Percentiles rank a stretch among this genome's conserved stretches.
These are phyloP conservation scores for Rugonectria rugulosa DNA, from an alignment of 2,329 filamentous ascomycete species.

Conservation along the genomic window DNA sequence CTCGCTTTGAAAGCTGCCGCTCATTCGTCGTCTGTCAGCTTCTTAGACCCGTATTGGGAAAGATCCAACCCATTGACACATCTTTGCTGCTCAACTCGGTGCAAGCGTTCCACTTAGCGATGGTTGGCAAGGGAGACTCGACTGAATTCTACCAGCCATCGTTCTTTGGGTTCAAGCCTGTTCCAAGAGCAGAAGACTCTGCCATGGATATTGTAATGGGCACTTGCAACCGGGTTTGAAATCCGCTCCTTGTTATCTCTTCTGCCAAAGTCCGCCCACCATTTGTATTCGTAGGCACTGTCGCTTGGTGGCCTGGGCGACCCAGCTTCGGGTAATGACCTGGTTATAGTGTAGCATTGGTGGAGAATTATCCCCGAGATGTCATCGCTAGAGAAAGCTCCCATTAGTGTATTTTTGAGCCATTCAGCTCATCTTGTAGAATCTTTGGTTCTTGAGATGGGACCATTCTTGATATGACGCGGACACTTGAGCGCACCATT, in stretches of 20 bases:
- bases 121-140: background rate
- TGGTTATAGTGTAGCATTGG: slow-evolving; percentile 1
- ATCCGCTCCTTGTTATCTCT: slow-evolving; percentile 31
- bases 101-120: slow-evolving; percentile 3
- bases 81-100: background rate
- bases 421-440: too few relatives aligned
- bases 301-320: slow-evolving; percentile 28
- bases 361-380: slow-evolving; percentile 4
- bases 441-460: too few relatives aligned
- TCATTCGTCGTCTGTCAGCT: background rate
- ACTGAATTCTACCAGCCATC: slow-evolving; percentile 32
- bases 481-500: too few relatives aligned
- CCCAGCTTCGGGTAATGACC: slow-evolving; percentile 10
- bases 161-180: slow-evolving; percentile 30
- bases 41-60: background rate
- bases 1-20: background rate
- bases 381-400: slow-evolving; percentile 16
- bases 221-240: too few relatives aligned
- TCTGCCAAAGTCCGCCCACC: slow-evolving; percentile 22
- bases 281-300: slow-evolving; percentile 23
- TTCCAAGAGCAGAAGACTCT: slow-evolving; percentile 30
- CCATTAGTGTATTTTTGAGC: slow-evolving; percentile 3
- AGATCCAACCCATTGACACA: background rate
- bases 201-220: too few relatives aligned
- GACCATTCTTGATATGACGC: too few relatives aligned